These are phyloP conservation scores for Hansfordia pulvinata DNA, from an alignment of 2,329 filamentous ascomycete genomes.

Conservation along the genomic window DNA sequence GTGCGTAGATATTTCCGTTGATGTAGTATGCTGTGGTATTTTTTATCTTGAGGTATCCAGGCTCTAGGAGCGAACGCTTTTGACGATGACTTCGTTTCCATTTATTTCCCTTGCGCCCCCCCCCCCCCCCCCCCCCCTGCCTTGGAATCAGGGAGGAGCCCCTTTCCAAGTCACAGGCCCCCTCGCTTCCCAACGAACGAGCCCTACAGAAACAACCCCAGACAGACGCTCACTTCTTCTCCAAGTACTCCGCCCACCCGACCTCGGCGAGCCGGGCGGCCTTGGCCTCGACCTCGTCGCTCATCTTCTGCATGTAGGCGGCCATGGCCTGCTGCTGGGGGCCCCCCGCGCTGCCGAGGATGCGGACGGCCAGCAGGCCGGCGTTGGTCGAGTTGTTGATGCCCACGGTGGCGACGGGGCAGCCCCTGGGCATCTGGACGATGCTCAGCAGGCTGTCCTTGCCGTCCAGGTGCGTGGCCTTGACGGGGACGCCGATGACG, in stretches of 20 bases:
- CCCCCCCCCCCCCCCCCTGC: too few species aligned
- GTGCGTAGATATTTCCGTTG: too few species aligned
- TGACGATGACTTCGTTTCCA: too few species aligned
- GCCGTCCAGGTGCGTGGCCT: conserved; percentile 59
- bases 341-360: conserved; percentile 44
- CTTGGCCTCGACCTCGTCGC: conserved; percentile 50
- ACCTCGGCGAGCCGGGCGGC: conserved; percentile 39
- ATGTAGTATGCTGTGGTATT: too few species aligned
- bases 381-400: conserved; percentile 75
- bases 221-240: too few species aligned
- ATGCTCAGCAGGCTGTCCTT: conserved; percentile 60
- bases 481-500: conserved; percentile 67
- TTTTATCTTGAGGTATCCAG: too few species aligned
- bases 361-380: conserved; percentile 55
- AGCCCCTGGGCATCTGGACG: conserved; percentile 64
- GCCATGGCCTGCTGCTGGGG: conserved; percentile 43
- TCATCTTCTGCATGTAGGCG: conserved; percentile 48
- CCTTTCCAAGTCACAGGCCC: too few species aligned
- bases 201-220: too few species aligned
- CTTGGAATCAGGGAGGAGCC: too few species aligned
- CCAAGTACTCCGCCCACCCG: conserved; percentile 40
- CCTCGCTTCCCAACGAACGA: too few species aligned
- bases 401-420: conserved; percentile 62
- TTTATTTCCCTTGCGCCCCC: too few species aligned
- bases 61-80: too few species aligned